phyloP scores from a whole-genome alignment of 2,329 filamentous ascomycete genomes.

The Paraphaeosphaeria sporulosa region DNA sequence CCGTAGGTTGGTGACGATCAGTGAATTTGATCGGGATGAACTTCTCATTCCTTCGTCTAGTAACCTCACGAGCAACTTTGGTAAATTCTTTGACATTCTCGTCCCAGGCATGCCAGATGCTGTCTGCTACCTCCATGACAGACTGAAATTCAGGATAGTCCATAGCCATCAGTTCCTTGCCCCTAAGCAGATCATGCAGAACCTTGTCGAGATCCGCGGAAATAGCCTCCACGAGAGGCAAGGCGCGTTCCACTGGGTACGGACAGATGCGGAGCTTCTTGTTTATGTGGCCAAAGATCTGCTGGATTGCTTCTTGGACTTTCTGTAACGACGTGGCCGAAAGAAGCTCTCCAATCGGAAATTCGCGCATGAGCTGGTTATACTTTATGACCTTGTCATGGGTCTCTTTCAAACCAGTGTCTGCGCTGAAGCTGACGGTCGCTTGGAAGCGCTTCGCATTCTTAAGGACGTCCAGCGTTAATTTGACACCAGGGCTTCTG shows the following conservation, averaged over 20 bases:
- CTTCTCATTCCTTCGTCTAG: slow-evolving; percentile 90
- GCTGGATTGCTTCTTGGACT: slow-evolving; percentile 83
- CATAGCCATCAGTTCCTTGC: slow-evolving; percentile 87
- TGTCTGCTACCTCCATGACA: slow-evolving; percentile 82
- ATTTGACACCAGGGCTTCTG: slow-evolving; percentile 82
- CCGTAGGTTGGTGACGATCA: slow-evolving; percentile 85
- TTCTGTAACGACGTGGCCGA: slow-evolving; percentile 90
- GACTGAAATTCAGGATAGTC: slow-evolving; percentile 89
- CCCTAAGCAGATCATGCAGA: slow-evolving; percentile 84
- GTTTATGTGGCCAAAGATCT: slow-evolving; percentile 94
- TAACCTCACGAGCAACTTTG: slow-evolving; percentile 94
- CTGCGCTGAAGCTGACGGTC: slow-evolving; percentile 93
- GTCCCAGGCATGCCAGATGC: slow-evolving; percentile 93
- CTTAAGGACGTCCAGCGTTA: slow-evolving; percentile 94
- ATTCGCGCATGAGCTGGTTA: slow-evolving; percentile 98
- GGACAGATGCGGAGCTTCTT: slow-evolving; percentile 97
- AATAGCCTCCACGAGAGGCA: slow-evolving; percentile 96
- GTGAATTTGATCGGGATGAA: slow-evolving; percentile 98
- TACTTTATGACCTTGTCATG: slow-evolving; percentile 98
- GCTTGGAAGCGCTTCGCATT: slow-evolving; percentile 98
- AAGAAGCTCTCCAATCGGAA: slow-evolving; percentile 91
- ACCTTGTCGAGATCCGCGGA: slow-evolving; percentile 90
- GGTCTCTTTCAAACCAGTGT: slow-evolving; percentile 94
- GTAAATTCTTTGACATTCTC: slow-evolving; percentile 97
- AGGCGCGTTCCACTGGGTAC: slow-evolving; percentile 89